These are phyloP conservation scores for Isabelozyma gotoi DNA, from an alignment of 805 yeast species.

Conservation along the genomic window DNA sequence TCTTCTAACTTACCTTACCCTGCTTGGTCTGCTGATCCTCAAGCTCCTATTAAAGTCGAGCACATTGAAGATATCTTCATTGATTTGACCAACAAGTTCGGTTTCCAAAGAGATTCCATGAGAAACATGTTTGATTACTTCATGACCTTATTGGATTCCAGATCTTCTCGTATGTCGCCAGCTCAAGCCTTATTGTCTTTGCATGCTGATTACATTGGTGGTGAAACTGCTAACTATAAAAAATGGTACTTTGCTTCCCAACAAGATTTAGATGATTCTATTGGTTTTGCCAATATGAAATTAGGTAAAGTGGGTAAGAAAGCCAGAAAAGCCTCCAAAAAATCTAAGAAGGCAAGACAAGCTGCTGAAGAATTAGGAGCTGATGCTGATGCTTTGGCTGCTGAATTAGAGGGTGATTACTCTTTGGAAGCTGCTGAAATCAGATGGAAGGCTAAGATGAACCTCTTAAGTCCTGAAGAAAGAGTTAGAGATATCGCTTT, in stretches of 20 bases:
- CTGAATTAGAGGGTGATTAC: slow-evolving; percentile 77
- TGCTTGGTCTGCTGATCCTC: slow-evolving; percentile 98
- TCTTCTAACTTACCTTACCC: slow-evolving; percentile 93
- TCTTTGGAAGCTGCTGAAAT: slow-evolving; percentile 82
- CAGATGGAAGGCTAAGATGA: slow-evolving; percentile 85
- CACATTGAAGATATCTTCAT: slow-evolving; percentile 86
- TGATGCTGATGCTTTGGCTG: slow-evolving; percentile 59
- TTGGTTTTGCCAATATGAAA: slow-evolving; percentile 80
- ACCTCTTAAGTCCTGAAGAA: slow-evolving; percentile 67
- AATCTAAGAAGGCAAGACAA: slow-evolving; percentile 72
- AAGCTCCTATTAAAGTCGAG: slow-evolving; percentile 77
- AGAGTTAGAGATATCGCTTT: slow-evolving; percentile 77
- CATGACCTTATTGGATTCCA: slow-evolving; percentile 79
- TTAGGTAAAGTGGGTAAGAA: slow-evolving; percentile 74
- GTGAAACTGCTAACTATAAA: slow-evolving; percentile 80
- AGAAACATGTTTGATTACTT: slow-evolving; percentile 88
- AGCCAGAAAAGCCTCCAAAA: slow-evolving; percentile 78
- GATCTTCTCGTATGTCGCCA: slow-evolving; percentile 87
- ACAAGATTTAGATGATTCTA: slow-evolving; percentile 79
- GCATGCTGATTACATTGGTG: slow-evolving; percentile 88
- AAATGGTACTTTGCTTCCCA: slow-evolving; percentile 91
- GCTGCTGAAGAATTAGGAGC: slow-evolving; percentile 68
- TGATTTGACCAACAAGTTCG: slow-evolving; percentile 79
- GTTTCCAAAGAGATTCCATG: slow-evolving; percentile 92
- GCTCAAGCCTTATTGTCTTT: slow-evolving; percentile 79